Conservation (phyloP, 129 eudicot genomes). For the Solidago caesia region DNA sequence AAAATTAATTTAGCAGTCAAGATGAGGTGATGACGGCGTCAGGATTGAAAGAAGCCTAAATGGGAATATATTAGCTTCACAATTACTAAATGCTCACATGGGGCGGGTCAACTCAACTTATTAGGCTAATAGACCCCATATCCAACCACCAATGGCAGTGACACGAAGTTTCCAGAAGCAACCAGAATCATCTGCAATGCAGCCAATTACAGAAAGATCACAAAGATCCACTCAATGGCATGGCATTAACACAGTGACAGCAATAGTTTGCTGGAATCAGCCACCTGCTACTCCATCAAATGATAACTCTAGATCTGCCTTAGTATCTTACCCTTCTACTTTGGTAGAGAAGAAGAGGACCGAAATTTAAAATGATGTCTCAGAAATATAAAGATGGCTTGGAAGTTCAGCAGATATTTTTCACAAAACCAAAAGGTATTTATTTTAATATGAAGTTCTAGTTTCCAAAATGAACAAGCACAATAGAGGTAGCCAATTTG, state of each 20-base stretch:
- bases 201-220: conserved; percentile 12
- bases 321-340: conserved; percentile 21
- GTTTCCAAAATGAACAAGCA: not conserved
- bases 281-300: conserved; percentile 27
- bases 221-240: conserved; percentile 20
- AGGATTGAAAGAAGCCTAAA: too few relatives aligned
- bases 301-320: conserved; percentile 18
- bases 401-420: conserved; percentile 25
- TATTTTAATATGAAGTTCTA: conserved; percentile 4
- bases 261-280: conserved; percentile 34
- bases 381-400: conserved; percentile 27
- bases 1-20: too few relatives aligned
- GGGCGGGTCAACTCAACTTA: conserved; percentile 25
- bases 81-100: conserved; percentile 21
- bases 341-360: conserved; percentile 10
- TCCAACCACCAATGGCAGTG: conserved; percentile 25
- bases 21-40: too few relatives aligned
- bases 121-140: conserved; percentile 17
- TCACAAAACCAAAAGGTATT: conserved; percentile 47
- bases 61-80: conserved; percentile 31
- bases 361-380: conserved; percentile 10
- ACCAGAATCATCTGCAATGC: conserved; percentile 26
- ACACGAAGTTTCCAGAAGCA: conserved; percentile 34
- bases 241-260: conserved; percentile 22
- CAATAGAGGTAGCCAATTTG: not conserved